Base-by-base conservation (phyloP, 495 filamentous ascomycete genomes). In the Aspergillus hancockii region DNA sequence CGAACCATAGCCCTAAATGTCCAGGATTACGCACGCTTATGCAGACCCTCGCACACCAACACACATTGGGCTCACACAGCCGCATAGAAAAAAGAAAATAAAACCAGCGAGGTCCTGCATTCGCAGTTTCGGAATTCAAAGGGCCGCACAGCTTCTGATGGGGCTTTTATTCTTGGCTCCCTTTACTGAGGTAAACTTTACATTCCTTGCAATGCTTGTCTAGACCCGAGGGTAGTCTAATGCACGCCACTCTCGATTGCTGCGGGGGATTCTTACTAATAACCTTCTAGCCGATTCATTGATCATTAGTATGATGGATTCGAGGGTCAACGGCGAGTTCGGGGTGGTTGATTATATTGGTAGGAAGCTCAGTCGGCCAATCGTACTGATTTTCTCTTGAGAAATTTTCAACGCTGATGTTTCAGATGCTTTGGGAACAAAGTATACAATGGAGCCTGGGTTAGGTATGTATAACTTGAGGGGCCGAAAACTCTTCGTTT, bases 361-460 rank as follows among this genome's bases (percentile, higher is more conserved):
- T 8, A 71, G 77, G 13, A 19, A 28, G 3, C 10, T 2, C 12
- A 52, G n/a, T 8, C 18, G 16, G 25, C 50, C 50, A 38, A 52
- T 52, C 14, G 50, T n/a, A 52, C 31, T 21, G 50, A 30, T 52
- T 52, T 19, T 12, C 30, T 52, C 8, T 2, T 38, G 9, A 52
- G 21, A 52, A 52, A 13, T 36, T 38, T 22, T 45, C 18, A 31
- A 52, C 25, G n/a, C 14, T 9, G 30, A 21, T 52, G 50, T 38
- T 52, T 36, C 50, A 19, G 50, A 38, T 52, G 12, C 13, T 36
- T 38, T 52, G 50, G 30, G 31, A 3, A n/a, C n/a, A n/a, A n/a
- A n/a, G n/a, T n/a, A 52, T 5, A n/a, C 18, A 21, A 36, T 19
- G 38, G 38, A n/a, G 38, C 18, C 41, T 45, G 41, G n/a, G n/a